phyloP scores from a whole-genome alignment of 306 rosid species.

The Acacia melanoxylon region DNA sequence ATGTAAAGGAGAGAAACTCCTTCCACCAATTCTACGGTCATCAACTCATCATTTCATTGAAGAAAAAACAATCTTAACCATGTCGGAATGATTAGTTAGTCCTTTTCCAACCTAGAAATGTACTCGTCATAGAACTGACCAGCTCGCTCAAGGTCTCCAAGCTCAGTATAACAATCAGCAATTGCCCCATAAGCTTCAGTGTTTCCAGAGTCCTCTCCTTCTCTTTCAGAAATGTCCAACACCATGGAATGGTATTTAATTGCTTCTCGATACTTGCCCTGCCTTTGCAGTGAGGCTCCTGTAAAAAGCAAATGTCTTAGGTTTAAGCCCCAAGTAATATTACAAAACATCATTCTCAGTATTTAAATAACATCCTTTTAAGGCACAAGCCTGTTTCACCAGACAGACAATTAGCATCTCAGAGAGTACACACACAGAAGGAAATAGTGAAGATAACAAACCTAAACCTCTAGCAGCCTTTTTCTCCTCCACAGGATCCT shows the following conservation, averaged over 20 bases:
- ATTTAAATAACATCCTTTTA: background rate
- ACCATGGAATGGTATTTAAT: conserved; percentile 85
- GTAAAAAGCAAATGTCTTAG: conserved; percentile 26
- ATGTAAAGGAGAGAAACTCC: too few relatives aligned
- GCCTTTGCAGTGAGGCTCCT: conserved; percentile 97
- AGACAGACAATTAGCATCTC: background rate
- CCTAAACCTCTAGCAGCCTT: conserved; percentile 98
- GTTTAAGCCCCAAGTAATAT: conserved; percentile 5
- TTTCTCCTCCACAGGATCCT: conserved; percentile 88
- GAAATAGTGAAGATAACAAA: conserved; percentile 37
- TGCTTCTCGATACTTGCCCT: conserved; percentile 81
- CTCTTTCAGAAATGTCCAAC: conserved; percentile 75
- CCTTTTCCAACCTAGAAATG: conserved; percentile 80
- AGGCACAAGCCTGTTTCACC: background rate
- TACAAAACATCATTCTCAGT: background rate
- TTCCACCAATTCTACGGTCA: background rate
- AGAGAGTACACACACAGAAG: background rate
- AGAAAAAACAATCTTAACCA: background rate
- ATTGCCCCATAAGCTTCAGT: conserved; percentile 97
- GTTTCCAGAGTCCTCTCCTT: conserved; percentile 85
- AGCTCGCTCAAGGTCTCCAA: conserved; percentile 94
- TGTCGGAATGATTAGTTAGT: conserved; percentile 35
- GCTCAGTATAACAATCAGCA: conserved; percentile 96
- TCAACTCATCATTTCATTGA: background rate
- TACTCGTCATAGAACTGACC: conserved; percentile 75